Evolutionary conservation across 192 early-diverging fungal species (phyloP), one percentile per base, ranked within the genome.

Genomic region (Dispira parvispora): DNA sequence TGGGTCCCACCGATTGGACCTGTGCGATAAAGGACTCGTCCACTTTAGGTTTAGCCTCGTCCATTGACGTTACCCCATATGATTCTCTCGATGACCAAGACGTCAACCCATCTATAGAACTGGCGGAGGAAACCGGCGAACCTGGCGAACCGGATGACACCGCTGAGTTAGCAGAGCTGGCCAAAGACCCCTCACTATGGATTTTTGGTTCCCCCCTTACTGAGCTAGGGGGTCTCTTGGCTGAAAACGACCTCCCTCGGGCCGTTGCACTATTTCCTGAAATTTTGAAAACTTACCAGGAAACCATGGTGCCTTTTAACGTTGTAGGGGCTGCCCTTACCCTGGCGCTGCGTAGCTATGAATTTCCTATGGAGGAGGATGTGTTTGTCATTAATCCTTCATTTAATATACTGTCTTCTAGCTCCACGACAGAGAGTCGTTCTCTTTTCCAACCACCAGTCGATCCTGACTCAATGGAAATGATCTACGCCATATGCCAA

Each of bases 201-300:
- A 70, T 82, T 43, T 82, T 80, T 64, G 78, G 77, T 1, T 56
- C 73, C 1, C 65, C 68, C 27, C 58, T 80, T 18, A 46, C 64
- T 14, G 69, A 78, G 42, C 75, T 73, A 57, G 69, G 62, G 12
- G 20, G 12, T 3, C 23, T 46, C 11, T 46, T 44, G 20, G 21
- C 50, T 9, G 56, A 55, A 9, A 12, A 23, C 11, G 67, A 65
- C 10, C 60, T 67, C 0, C 63, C 65, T 32, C 66, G 64, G 26
- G 47, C 60, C 20, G 65, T 63, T 56, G 45, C 57, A 3, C 43
- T 55, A 0, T 42, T 68, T 23, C 27, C 56, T 3, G 75, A 77
- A 26, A 76, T 77, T 43, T 26, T 73, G 20, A 43, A 64, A 13
- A 70, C 77, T 53, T 80, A 77, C 62, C 65, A 65, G 12, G 70